phyloP scores from a whole-genome alignment of 257 asterid species.

The Scutellaria baicalensis region DNA sequence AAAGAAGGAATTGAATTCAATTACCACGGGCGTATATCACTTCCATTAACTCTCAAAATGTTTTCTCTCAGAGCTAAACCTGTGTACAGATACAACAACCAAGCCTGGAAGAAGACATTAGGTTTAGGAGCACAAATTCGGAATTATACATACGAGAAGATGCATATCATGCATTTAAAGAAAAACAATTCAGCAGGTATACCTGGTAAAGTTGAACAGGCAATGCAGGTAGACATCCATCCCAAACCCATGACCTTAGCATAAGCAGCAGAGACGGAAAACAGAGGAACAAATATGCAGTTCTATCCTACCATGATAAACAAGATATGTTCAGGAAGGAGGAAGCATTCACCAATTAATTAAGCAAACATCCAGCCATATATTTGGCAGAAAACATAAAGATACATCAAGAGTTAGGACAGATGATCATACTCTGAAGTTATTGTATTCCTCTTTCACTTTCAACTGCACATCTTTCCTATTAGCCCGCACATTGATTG shows the following conservation, averaged over 20 bases:
- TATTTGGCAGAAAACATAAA: neutral
- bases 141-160: neutral
- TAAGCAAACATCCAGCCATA: neutral
- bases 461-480: constrained; percentile 92
- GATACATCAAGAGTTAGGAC: neutral
- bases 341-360: constrained; percentile 1
- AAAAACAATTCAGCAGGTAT: constrained; percentile 5
- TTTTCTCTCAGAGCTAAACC: constrained; percentile 94
- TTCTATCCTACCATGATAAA: constrained; percentile 68
- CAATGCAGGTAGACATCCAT: constrained; percentile 91
- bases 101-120: constrained; percentile 60
- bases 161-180: neutral
- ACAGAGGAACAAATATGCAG: constrained; percentile 64
- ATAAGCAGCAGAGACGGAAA: constrained; percentile 62
- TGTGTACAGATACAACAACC: constrained; percentile 93
- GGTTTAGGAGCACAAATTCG: constrained; percentile 3
- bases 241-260: constrained; percentile 72
- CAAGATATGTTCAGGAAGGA: neutral
- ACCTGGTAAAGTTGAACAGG: constrained; percentile 99
- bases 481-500: constrained; percentile 88
- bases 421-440: constrained; percentile 67
- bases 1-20: constrained; percentile 2
- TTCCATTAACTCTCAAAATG: constrained; percentile 88
- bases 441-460: constrained; percentile 97
- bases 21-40: constrained; percentile 98